phyloP scores from a whole-genome alignment of 768 basidiomycete genomes.

The Lactifluus rugatus region DNA sequence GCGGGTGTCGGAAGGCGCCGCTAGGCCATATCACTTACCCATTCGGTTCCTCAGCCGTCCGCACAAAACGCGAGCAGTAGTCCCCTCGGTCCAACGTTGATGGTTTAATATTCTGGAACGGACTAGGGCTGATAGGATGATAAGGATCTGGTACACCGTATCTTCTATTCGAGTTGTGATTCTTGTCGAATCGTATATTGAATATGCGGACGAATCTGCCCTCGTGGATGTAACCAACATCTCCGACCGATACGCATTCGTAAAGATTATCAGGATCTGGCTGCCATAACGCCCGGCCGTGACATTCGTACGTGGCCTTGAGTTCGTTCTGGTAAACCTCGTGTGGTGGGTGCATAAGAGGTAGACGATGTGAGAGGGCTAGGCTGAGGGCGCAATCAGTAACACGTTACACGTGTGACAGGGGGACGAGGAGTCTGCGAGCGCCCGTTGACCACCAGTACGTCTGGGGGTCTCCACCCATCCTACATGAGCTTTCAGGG shows the following conservation, averaged over 20 bases:
- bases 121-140: neutral
- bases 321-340: slow-evolving; percentile 16
- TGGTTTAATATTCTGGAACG: neutral
- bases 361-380: no score
- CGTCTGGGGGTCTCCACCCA: no score
- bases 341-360: neutral
- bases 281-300: slow-evolving; percentile 18
- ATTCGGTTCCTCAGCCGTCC: neutral
- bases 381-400: no score
- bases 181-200: neutral
- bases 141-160: neutral
- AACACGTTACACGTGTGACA: no score
- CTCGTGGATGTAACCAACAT: slow-evolving; percentile 17
- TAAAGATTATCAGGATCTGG: slow-evolving; percentile 19
- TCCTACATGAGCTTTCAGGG: no score
- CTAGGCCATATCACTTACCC: neutral
- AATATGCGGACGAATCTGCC: slow-evolving; percentile 16
- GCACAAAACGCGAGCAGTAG: neutral
- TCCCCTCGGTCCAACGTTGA: neutral
- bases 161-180: neutral
- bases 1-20: neutral
- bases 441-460: no score
- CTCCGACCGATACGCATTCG: slow-evolving; percentile 9
- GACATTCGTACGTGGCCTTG: neutral
- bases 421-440: no score